phyloP scores from a whole-genome alignment of 2,329 filamentous ascomycete genomes.

The Penicillium paneum region DNA sequence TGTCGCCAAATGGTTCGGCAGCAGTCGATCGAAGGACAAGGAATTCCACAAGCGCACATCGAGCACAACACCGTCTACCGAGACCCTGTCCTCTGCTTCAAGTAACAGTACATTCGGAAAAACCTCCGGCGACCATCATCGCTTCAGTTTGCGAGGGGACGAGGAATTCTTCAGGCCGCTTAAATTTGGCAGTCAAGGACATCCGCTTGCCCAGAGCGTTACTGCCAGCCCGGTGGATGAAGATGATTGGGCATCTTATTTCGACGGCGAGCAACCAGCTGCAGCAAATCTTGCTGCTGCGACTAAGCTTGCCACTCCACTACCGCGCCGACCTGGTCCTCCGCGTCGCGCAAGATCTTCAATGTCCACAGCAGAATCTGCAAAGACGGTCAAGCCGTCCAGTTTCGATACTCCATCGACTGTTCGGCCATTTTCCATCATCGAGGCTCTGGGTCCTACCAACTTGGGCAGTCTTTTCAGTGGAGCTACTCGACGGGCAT shows the following conservation, averaged over 20 bases:
- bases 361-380: slow-evolving; percentile 47
- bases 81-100: slow-evolving; percentile 54
- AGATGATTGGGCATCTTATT: slow-evolving; percentile 39
- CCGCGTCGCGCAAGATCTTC: slow-evolving; percentile 43
- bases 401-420: slow-evolving; percentile 24
- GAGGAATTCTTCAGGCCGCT: slow-evolving; percentile 54
- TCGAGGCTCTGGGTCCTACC: slow-evolving; percentile 32
- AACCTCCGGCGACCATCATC: slow-evolving; percentile 49
- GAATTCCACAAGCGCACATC: slow-evolving; percentile 51
- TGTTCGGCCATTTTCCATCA: slow-evolving; percentile 26
- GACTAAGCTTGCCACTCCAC: slow-evolving; percentile 8
- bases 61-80: slow-evolving; percentile 51
- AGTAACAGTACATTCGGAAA: slow-evolving; percentile 56
- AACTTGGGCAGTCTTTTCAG: slow-evolving; percentile 41
- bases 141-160: slow-evolving; percentile 58
- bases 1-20: slow-evolving; percentile 62
- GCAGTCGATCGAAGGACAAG: slow-evolving; percentile 40
- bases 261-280: slow-evolving; percentile 21
- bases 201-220: slow-evolving; percentile 72
- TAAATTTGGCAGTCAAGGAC: slow-evolving; percentile 52
- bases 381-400: slow-evolving; percentile 44
- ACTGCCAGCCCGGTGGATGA: slow-evolving; percentile 62
- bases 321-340: slow-evolving; percentile 36
- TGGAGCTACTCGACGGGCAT: slow-evolving; percentile 38
- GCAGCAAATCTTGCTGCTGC: slow-evolving; percentile 11